Conservation (phyloP, 2,329 filamentous ascomycete genomes). For the Fusarium protoensiforme region DNA sequence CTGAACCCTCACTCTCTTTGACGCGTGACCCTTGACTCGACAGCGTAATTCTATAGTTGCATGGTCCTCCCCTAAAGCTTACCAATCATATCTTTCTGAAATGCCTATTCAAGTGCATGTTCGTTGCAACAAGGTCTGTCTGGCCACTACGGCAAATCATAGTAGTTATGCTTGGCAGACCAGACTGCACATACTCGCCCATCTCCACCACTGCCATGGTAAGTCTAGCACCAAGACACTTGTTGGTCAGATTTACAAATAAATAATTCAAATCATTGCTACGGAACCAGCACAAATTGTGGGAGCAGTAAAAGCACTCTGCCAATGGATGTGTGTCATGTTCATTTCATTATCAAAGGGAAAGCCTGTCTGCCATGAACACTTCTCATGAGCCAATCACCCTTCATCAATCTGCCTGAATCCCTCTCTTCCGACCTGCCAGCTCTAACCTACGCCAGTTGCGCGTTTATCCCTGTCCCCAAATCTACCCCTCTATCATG, state of each 20-base stretch:
- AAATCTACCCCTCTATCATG: conserved; percentile 14
- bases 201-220: background rate
- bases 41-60: background rate
- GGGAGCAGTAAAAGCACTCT: background rate
- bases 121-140: background rate
- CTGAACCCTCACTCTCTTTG: conserved; percentile 5
- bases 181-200: background rate
- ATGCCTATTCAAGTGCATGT: background rate
- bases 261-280: background rate
- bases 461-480: conserved; percentile 24
- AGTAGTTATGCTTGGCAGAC: background rate
- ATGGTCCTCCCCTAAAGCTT: background rate
- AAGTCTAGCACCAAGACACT: background rate
- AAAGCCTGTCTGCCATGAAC: conserved; percentile 12
- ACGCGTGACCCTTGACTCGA: conserved; percentile 4
- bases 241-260: background rate
- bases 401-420: conserved; percentile 25
- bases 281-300: background rate
- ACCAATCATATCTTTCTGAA: background rate
- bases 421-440: conserved; percentile 10
- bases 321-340: conserved; percentile 9
- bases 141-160: background rate
- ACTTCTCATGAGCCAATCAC: conserved; percentile 16
- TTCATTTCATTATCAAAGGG: conserved; percentile 27
- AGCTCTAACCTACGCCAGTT: conserved; percentile 2